These are phyloP conservation scores for Podospora fimiseda DNA, from an alignment of 495 filamentous ascomycete genomes.

Conservation along the genomic window DNA sequence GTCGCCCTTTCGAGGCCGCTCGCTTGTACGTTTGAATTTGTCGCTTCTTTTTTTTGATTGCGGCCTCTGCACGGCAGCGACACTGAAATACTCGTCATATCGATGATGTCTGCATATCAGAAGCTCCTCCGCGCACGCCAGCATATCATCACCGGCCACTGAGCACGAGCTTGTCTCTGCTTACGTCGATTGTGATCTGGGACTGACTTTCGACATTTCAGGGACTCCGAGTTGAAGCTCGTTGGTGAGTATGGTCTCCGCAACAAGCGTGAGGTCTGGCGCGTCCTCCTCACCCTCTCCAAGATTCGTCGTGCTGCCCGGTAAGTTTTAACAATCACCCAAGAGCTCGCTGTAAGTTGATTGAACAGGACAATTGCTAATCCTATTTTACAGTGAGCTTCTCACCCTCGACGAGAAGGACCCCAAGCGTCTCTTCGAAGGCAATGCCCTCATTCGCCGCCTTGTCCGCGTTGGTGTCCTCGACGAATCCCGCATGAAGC, in stretches of 20 bases:
- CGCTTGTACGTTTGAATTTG: slow-evolving; percentile 64
- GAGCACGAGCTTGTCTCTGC: slow-evolving; percentile 93
- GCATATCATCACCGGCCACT: slow-evolving; percentile 73
- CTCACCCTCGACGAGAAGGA: slow-evolving; percentile 99
- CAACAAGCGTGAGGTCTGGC: slow-evolving; percentile 99
- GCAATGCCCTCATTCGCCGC: slow-evolving; percentile 99
- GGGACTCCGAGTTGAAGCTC: slow-evolving; percentile 98
- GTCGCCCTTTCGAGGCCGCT: slow-evolving; percentile 89
- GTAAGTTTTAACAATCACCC: slow-evolving; percentile 46
- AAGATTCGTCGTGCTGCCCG: slow-evolving; percentile 99
- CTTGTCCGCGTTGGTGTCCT: slow-evolving; percentile 99
- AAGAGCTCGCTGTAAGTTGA: too few relatives aligned
- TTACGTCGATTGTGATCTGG: slow-evolving; percentile 76
- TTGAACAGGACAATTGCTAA: slow-evolving; percentile 11
- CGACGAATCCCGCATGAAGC: slow-evolving; percentile 99
- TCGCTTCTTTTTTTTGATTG: slow-evolving; percentile 17
- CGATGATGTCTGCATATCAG: not conserved
- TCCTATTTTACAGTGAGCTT: slow-evolving; percentile 65
- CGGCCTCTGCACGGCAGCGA: slow-evolving; percentile 43
- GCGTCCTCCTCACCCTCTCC: slow-evolving; percentile 96
- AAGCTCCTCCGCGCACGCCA: slow-evolving; percentile 15
- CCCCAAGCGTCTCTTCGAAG: slow-evolving; percentile 99
- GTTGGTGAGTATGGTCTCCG: slow-evolving; percentile 98
- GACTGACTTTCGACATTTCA: slow-evolving; percentile 48
- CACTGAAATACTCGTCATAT: slow-evolving; percentile 25